These are phyloP conservation scores for Boletus tomentosulus DNA, from an alignment of 768 basidiomycete genomes.

Conservation along the genomic window DNA sequence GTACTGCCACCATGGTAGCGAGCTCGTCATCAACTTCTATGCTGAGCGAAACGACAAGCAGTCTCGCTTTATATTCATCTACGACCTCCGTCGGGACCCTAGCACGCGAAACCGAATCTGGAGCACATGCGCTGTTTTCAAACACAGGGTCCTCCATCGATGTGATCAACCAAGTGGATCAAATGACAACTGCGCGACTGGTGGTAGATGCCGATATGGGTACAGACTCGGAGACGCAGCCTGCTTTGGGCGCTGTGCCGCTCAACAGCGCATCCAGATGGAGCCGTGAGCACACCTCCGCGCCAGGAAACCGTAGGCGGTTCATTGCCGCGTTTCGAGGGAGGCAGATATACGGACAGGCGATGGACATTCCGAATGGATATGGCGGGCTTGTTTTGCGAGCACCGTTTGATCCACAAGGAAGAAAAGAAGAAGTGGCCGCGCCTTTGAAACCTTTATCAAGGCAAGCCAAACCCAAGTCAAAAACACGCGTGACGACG, in stretches of 20 bases:
- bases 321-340: conserved; percentile 69
- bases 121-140: background rate
- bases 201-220: background rate
- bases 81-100: conserved; percentile 2
- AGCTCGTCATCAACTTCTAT: conserved; percentile 6
- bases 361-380: conserved; percentile 57
- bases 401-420: conserved; percentile 18
- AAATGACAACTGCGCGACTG: background rate
- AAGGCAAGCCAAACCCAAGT: conserved; percentile 9
- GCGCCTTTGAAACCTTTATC: conserved; percentile 3
- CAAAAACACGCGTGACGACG: conserved; percentile 7
- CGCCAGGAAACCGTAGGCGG: conserved; percentile 13
- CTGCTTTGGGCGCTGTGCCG: background rate
- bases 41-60: conserved; percentile 1
- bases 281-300: background rate
- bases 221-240: conserved; percentile 13
- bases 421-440: conserved; percentile 10
- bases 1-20: conserved; percentile 11
- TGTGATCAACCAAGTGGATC: background rate
- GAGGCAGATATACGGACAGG: conserved; percentile 64
- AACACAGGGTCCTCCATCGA: background rate
- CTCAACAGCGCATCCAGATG: background rate
- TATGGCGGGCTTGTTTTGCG: conserved; percentile 65
- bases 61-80: conserved; percentile 5
- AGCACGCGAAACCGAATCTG: background rate